Conservation (phyloP, 2,329 filamentous ascomycete species). For the Fonsecaea multimorphosa region DNA sequence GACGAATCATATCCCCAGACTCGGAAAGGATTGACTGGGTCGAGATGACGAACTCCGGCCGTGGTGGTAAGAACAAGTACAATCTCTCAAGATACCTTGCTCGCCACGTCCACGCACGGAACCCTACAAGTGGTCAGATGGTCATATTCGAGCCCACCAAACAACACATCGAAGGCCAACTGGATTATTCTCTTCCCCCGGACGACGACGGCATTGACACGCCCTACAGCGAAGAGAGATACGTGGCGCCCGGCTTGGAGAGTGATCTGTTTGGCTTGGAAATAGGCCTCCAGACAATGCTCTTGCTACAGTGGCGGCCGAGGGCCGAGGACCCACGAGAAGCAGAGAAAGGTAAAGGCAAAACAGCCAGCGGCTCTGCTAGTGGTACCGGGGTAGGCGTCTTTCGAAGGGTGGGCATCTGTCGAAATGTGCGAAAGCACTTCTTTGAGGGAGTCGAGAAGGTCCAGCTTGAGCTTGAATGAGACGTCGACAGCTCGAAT, state of each 20-base stretch:
- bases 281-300: neutral
- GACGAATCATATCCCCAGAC: conserved; percentile 2
- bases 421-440: conserved; percentile 1
- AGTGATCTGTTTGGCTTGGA: conserved; percentile 1
- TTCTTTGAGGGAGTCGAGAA: conserved; percentile 2
- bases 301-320: neutral
- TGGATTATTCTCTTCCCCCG: neutral
- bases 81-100: conserved; percentile 3
- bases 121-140: neutral
- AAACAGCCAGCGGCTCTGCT: neutral
- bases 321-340: neutral
- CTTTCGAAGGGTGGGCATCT: neutral
- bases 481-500: neutral
- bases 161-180: conserved; percentile 5
- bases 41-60: neutral
- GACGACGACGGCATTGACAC: neutral
- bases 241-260: neutral
- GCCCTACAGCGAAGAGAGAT: no score
- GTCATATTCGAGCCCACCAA: conserved; percentile 12
- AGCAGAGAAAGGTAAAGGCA: no score
- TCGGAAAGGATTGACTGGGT: conserved; percentile 4
- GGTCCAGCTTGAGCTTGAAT: neutral
- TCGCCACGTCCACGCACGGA: conserved; percentile 9
- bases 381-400: neutral
- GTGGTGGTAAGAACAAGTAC: neutral